Base-by-base conservation (phyloP, 1,284 basidiomycete species). In the Schizophyllum commune region DNA sequence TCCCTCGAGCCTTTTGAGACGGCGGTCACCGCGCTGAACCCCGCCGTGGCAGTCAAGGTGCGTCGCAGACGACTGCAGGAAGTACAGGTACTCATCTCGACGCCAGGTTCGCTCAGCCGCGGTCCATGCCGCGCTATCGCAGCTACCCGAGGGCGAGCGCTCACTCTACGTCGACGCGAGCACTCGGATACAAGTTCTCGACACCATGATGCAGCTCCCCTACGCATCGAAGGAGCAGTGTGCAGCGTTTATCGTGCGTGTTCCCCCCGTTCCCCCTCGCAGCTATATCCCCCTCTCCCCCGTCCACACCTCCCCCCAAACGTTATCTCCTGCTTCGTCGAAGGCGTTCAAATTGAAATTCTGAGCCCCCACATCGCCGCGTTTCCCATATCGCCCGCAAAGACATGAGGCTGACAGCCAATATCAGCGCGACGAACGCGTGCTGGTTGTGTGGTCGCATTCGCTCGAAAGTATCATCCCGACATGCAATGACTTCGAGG, bases 391-490 rank as follows among this genome's bases (percentile, higher is more conserved):
- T 47, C 39, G 13, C 9, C 17, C 39, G 39, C 17, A 11, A 17
- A 13, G 13, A 11, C 39, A 47, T 17, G 39, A 47, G 39, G 39
- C 39, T 47, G 17, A 47, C 39, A 47, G 9, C 4, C 39, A 47
- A 58, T 22, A 34, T 4, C 65, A 89, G 87, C 83, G 91, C 55
- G 85, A 88, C 70, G 91, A 94, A 69, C 83, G 88, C 55, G 86
- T 91, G 4, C 77, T 94, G 57, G 81, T 92, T 62, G 83, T 94
- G 63, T 94, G 92, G 92, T 84, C 87, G 20, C 88, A 92, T 68
- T 79, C 83, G 1, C 79, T 93, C 55, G 88, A 89, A 66, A 78
- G 76, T 63, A 89, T 93, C 69, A 82, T 92, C 57, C 86, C 88
- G 20, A 83, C 79, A 9, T 85, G 83, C 68, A 79, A 82, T 56